phyloP scores from a whole-genome alignment of 805 yeast genomes.

The Nakazawaea wyomingensis region DNA sequence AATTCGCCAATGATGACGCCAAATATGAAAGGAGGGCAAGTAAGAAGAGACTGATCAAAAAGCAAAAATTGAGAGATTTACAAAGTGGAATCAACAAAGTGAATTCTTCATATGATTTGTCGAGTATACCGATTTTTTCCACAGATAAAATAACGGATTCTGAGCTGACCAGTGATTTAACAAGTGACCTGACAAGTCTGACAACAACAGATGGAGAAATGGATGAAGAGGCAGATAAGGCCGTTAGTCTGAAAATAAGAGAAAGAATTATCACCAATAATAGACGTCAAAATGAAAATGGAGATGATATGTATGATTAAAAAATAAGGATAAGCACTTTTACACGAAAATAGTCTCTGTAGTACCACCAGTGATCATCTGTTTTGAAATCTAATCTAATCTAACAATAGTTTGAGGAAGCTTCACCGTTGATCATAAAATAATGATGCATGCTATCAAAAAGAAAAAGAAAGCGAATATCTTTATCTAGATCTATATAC shows the following conservation, averaged over 20 bases:
- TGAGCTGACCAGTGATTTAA: conserved; percentile 5
- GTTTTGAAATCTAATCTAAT: too few species aligned
- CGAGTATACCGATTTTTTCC: conserved; percentile 49
- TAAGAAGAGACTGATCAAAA: conserved; percentile 13
- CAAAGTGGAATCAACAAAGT: conserved; percentile 27
- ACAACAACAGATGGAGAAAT: conserved; percentile 10
- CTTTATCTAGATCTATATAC: too few species aligned
- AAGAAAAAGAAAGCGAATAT: too few species aligned
- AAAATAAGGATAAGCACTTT: too few species aligned
- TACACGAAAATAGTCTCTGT: too few species aligned
- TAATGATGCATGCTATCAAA: too few species aligned
- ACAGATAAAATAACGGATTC: conserved; percentile 29
- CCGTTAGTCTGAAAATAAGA: conserved; percentile 11
- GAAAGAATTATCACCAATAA: conserved; percentile 10
- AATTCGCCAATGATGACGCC: conserved; percentile 21
- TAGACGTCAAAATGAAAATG: conserved; percentile 5
- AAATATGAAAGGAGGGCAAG: conserved; percentile 1
- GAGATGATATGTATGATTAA: not conserved
- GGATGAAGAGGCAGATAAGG: conserved; percentile 1
- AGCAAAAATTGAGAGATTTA: conserved; percentile 21
- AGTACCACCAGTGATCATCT: too few species aligned
- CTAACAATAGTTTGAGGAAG: too few species aligned
- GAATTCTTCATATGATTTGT: conserved; percentile 37
- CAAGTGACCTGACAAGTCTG: conserved; percentile 6
- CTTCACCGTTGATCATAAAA: too few species aligned